phyloP scores from a whole-genome alignment of 1,284 basidiomycete genomes.

The Cutaneotrichosporon cutaneum region DNA sequence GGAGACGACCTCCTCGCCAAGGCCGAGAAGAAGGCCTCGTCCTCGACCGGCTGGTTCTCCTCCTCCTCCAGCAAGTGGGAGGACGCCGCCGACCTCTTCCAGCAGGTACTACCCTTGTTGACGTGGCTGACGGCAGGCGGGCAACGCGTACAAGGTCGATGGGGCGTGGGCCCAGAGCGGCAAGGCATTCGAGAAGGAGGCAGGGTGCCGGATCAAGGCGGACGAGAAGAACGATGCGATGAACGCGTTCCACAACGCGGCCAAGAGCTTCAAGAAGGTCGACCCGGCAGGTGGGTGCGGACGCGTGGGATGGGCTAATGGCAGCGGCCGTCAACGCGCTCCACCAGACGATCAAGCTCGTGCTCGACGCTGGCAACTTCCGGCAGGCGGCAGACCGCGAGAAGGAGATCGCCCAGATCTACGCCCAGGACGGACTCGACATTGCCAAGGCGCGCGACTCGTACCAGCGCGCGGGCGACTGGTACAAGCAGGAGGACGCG shows the following conservation, averaged over 20 bases:
- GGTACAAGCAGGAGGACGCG: slow-evolving; percentile 97
- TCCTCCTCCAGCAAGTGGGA: slow-evolving; percentile 78
- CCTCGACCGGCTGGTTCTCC: slow-evolving; percentile 79
- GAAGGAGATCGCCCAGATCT: slow-evolving; percentile 93
- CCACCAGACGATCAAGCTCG: slow-evolving; percentile 75
- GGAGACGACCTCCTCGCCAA: slow-evolving; percentile 66
- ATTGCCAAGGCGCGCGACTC: slow-evolving; percentile 71
- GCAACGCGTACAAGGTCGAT: slow-evolving; percentile 93
- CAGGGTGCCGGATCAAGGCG: slow-evolving; percentile 82
- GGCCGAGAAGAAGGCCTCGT: slow-evolving; percentile 86
- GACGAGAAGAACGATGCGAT: slow-evolving; percentile 88
- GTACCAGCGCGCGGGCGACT: slow-evolving; percentile 89
- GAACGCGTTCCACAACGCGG: slow-evolving; percentile 95
- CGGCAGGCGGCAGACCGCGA: slow-evolving; percentile 96
- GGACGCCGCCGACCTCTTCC: slow-evolving; percentile 88
- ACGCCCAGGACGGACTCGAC: slow-evolving; percentile 64
- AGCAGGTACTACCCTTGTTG: slow-evolving; percentile 56
- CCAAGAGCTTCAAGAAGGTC: slow-evolving; percentile 87
- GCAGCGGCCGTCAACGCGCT: slow-evolving; percentile 90
- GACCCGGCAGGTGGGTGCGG: slow-evolving; percentile 77
- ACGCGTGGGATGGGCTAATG: slow-evolving; percentile 5
- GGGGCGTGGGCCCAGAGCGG: slow-evolving; percentile 88
- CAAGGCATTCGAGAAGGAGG: slow-evolving; percentile 78
- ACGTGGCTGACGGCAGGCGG: slow-evolving; percentile 60
- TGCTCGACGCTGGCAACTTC: slow-evolving; percentile 84